Conservation (phyloP, 371 early-diverging fungal genomes). For the Mortierella polycephala region DNA sequence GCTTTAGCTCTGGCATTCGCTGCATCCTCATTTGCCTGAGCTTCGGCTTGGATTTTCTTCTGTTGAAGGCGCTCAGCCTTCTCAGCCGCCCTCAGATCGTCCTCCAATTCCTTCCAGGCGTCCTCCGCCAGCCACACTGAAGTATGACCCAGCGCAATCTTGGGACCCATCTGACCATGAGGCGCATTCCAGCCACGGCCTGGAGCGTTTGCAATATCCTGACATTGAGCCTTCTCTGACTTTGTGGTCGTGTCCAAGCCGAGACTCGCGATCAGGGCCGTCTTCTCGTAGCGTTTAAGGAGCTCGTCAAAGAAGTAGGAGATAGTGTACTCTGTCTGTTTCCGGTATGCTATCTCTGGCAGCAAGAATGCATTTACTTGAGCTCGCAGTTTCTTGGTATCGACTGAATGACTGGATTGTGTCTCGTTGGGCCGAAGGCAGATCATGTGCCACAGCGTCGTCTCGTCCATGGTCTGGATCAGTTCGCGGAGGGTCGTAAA, state of each 20-base stretch:
- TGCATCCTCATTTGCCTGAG: constrained; percentile 55
- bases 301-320: constrained; percentile 73
- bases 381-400: constrained; percentile 65
- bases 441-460: constrained; percentile 86
- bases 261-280: constrained; percentile 8
- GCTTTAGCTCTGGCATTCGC: constrained; percentile 57
- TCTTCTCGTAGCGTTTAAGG: constrained; percentile 67
- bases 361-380: constrained; percentile 75
- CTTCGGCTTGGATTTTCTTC: constrained; percentile 54
- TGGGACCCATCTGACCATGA: constrained; percentile 44
- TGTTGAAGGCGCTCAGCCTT: constrained; percentile 69
- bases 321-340: constrained; percentile 69
- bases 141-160: constrained; percentile 63
- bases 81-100: constrained; percentile 77
- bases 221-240: constrained; percentile 34
- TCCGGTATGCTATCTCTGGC: constrained; percentile 69
- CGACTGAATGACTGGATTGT: constrained; percentile 62
- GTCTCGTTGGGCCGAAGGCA: constrained; percentile 84
- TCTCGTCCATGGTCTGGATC: constrained; percentile 76
- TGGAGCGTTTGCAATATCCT: constrained; percentile 31
- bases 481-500: constrained; percentile 75
- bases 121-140: constrained; percentile 77
- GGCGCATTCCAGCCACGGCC: constrained; percentile 36
- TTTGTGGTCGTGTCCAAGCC: constrained; percentile 31
- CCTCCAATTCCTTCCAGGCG: constrained; percentile 84